Conservation (phyloP, 2,329 filamentous ascomycete genomes). For the Coleophoma cylindrospora region DNA sequence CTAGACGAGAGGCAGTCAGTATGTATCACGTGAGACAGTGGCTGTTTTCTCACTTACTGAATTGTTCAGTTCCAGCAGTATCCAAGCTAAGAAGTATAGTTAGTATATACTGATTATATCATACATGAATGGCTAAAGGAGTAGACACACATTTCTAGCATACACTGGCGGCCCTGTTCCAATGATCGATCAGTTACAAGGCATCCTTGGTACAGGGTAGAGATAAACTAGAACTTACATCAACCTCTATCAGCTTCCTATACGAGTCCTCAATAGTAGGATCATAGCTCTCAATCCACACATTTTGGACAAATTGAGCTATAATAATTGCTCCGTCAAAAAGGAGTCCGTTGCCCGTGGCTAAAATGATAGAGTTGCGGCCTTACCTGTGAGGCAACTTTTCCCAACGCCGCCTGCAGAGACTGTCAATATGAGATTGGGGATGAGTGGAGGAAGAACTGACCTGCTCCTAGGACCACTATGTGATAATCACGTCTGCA, state of each 20-base stretch:
- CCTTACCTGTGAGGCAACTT: conserved; percentile 66
- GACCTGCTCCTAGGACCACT: conserved; percentile 60
- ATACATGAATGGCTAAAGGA: not conserved
- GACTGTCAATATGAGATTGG: conserved; percentile 16
- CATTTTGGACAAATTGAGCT: conserved; percentile 73
- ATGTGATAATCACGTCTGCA: conserved; percentile 52
- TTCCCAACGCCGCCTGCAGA: conserved; percentile 62
- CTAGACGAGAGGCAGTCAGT: conserved; percentile 26
- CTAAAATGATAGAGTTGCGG: conserved; percentile 5
- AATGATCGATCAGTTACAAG: not conserved
- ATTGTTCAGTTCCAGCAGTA: conserved; percentile 71
- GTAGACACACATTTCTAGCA: conserved; percentile 59
- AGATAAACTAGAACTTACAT: conserved; percentile 46
- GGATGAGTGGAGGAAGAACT: conserved; percentile 15
- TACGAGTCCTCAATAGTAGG: conserved; percentile 60
- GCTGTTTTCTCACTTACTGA: conserved; percentile 48
- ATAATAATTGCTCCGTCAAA: conserved; percentile 7
- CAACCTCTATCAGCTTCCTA: conserved; percentile 58
- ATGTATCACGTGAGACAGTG: conserved; percentile 15
- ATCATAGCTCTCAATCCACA: conserved; percentile 68
- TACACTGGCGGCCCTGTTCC: conserved; percentile 61
- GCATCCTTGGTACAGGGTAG: not conserved
- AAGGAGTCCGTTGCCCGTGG: conserved; percentile 13
- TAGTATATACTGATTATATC: too few species aligned
- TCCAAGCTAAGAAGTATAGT: conserved; percentile 44